phyloP scores from a whole-genome alignment of 345 rosid genomes.

The Brassica juncea region DNA sequence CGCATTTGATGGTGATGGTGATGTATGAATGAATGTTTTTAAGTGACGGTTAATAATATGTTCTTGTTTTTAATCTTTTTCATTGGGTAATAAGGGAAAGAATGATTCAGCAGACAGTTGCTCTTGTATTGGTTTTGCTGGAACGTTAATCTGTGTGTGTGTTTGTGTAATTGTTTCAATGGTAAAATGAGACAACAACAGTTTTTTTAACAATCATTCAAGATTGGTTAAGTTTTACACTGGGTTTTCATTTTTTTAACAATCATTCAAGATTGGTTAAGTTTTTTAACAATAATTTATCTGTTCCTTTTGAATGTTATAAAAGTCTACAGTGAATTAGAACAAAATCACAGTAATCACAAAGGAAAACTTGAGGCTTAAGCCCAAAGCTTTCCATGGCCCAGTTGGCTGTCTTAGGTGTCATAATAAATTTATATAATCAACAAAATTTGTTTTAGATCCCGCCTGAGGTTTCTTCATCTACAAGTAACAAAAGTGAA shows the following conservation, averaged over 20 bases:
- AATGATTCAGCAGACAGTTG: conserved; percentile 25
- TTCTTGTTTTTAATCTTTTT: conserved; percentile 18
- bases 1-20: conserved; percentile 30
- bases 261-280: conserved; percentile 1
- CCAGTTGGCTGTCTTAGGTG: background rate
- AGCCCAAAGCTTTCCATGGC: background rate
- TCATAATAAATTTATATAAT: background rate
- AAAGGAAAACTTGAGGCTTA: background rate
- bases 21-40: conserved; percentile 33
- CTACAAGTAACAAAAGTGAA: background rate
- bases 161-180: conserved; percentile 9
- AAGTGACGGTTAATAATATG: background rate
- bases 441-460: background rate
- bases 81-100: conserved; percentile 20
- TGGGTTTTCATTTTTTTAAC: background rate
- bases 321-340: background rate
- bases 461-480: conserved; percentile 12
- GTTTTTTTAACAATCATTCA: conserved; percentile 10
- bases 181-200: background rate
- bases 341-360: background rate
- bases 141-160: conserved; percentile 18
- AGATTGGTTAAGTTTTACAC: background rate
- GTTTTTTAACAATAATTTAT: background rate
- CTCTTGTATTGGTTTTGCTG: conserved; percentile 25
- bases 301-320: background rate